Evolutionary conservation across 2,329 filamentous ascomycete species (phyloP), one percentile per base, ranked within the genome.

Genomic region (Fonsecaea monophora): DNA sequence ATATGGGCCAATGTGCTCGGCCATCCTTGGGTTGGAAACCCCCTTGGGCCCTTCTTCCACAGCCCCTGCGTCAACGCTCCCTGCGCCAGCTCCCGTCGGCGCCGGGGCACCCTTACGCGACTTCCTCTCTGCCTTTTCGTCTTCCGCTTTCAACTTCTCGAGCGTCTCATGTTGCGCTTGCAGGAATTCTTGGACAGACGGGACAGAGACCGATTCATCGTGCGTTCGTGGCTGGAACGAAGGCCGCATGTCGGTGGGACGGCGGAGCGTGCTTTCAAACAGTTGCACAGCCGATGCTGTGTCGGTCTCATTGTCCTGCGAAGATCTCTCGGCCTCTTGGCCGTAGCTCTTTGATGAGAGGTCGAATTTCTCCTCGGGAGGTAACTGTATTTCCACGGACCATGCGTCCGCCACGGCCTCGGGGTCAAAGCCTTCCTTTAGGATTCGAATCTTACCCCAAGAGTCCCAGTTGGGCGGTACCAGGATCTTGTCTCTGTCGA

Each of bases 391-490:
- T 71, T 96, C 93, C 64, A 92, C 85, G 1, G 90, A 90, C 95
- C 95, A 99, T 58, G 89, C 91, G 66, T 89, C 86, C 73, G 92
- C 95, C 53, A 96, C 85, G 13, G 87, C 86, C 81, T 99, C 95
- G 25, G 96, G 92, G 72, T 98, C 92, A 74, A 98, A 98, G 0
- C 90, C 92, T 75, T 97, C 95, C 62, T 92, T 88, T 34, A 98
- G 83, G 53, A 98, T 92, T 50, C 94, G 87, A 67, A 99, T 97
- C 80, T 98, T 99, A 67, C 93, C 94, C 92, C 93, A 97, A 0
- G 94, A 97, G 78, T 99, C 95, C 95, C 95, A 99, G 77, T 97
- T 97, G 15, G 94, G 91, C 1, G 94, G 94, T 0, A 99, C 91
- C 4, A 97, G 85, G 62, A 99, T 94, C 83, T 96, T 96, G 78